phyloP scores from a whole-genome alignment of 192 early-diverging fungal genomes.

The Gigaspora rosea region DNA sequence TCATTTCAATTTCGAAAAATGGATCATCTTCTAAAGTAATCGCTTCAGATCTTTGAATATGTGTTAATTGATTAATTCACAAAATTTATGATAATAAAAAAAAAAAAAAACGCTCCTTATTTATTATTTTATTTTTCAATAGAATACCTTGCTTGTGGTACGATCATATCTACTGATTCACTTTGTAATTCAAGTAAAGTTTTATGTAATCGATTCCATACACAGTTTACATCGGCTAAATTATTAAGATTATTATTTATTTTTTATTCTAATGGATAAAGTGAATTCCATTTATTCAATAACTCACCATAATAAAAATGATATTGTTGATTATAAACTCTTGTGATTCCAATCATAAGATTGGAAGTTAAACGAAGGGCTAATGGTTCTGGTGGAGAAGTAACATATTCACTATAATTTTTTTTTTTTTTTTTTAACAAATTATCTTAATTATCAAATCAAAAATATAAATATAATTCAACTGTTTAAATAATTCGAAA shows the following conservation, averaged over 20 bases:
- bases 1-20: conserved; percentile 25
- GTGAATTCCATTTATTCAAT: neutral
- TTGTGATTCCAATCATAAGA: conserved; percentile 57
- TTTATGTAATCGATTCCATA: conserved; percentile 39
- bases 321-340: conserved; percentile 57
- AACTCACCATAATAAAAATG: conserved; percentile 53
- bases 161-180: conserved; percentile 37
- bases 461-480: too few relatives aligned
- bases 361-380: conserved; percentile 60
- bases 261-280: neutral
- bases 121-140: neutral
- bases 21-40: conserved; percentile 31
- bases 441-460: too few relatives aligned
- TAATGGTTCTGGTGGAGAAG: conserved; percentile 53
- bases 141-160: conserved; percentile 39
- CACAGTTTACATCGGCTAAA: conserved; percentile 48
- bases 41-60: conserved; percentile 15
- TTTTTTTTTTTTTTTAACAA: too few relatives aligned
- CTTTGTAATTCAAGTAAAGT: conserved; percentile 33
- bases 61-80: neutral
- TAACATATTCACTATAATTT: conserved; percentile 36
- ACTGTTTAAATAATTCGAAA: too few relatives aligned
- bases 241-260: neutral
- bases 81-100: neutral
- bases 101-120: too few relatives aligned